A percentile compares a stretch with the other conserved stretches of the same genome.
Conservation (phyloP, 768 basidiomycete genomes). For the Kwoniella heveanensis region DNA sequence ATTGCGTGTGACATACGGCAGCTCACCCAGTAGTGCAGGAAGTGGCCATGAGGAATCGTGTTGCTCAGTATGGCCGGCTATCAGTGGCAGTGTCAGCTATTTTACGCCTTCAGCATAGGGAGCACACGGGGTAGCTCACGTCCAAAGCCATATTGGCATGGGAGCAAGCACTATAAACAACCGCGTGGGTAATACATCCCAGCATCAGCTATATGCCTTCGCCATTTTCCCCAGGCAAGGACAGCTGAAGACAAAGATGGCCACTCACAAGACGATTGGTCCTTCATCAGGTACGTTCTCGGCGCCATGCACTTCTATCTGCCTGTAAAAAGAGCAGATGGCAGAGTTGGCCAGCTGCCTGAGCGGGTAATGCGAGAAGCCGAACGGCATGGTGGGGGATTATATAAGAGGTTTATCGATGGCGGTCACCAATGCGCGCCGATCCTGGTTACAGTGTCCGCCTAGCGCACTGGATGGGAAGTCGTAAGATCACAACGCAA, state of each 20-base stretch:
- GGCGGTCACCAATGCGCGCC: too few relatives aligned
- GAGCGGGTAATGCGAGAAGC: constrained; percentile 68
- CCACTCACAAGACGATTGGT: constrained; percentile 86
- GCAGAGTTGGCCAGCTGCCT: constrained; percentile 72
- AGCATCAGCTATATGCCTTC: background rate
- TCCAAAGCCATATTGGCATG: constrained; percentile 97
- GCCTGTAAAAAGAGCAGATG: constrained; percentile 82
- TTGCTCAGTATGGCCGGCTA: constrained; percentile 62
- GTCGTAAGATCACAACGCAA: too few relatives aligned
- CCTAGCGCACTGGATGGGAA: too few relatives aligned
- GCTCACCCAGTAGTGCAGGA: constrained; percentile 65
- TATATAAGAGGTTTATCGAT: too few relatives aligned
- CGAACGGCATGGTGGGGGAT: constrained; percentile 57
- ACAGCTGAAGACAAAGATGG: background rate
- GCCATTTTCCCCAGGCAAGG: too few relatives aligned
- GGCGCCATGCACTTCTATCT: constrained; percentile 79
- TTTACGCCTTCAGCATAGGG: background rate
- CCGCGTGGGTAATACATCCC: background rate
- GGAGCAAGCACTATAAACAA: constrained; percentile 66
- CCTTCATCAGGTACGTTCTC: constrained; percentile 86
- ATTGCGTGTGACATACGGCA: too few relatives aligned
- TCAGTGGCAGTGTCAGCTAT: constrained; percentile 22
- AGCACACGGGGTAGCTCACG: constrained; percentile 50
- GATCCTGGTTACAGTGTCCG: too few relatives aligned
- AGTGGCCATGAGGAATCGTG: constrained; percentile 76